These are phyloP conservation scores for Cocos nucifera DNA, from an alignment of 176 grass and related monocot genomes.

Conservation along the genomic window DNA sequence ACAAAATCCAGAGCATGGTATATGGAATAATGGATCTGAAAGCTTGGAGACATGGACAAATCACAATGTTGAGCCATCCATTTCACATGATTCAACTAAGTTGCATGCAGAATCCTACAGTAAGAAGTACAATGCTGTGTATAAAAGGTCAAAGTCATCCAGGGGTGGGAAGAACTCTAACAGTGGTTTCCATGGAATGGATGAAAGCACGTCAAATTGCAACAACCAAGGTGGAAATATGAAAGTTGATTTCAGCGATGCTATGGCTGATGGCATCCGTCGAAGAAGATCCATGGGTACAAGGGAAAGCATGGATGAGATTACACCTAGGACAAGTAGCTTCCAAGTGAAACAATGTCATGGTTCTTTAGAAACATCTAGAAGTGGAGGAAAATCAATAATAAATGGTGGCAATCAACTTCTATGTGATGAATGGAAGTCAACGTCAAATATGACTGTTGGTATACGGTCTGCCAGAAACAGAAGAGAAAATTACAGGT, in stretches of 20 bases:
- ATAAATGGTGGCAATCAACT: conserved; percentile 23
- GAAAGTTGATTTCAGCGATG: conserved; percentile 34
- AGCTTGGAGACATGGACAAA: conserved; percentile 21
- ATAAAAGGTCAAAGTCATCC: conserved; percentile 59
- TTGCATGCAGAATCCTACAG: conserved; percentile 15
- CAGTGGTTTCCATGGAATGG: conserved; percentile 37
- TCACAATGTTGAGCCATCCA: conserved; percentile 23
- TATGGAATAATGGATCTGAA: conserved; percentile 23
- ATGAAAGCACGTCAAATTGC: conserved; percentile 65
- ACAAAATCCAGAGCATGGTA: conserved; percentile 23
- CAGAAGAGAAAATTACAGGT: conserved; percentile 51
- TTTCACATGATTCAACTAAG: conserved; percentile 29
- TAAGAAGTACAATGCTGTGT: conserved; percentile 47
- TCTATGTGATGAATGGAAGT: conserved; percentile 40
- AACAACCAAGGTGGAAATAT: conserved; percentile 50
- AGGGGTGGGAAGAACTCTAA: conserved; percentile 41
- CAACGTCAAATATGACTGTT: conserved; percentile 46
- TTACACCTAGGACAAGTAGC: conserved; percentile 18
- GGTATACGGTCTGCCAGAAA: conserved; percentile 78
- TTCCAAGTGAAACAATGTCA: conserved; percentile 38
- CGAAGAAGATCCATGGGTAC: conserved; percentile 43
- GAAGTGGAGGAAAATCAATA: conserved; percentile 48
- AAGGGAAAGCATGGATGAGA: conserved; percentile 23
- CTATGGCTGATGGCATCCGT: conserved; percentile 32
- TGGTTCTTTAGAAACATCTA: conserved; percentile 57